Base-by-base conservation (phyloP, 306 rosid genomes). In the Acacia crassicarpa region DNA sequence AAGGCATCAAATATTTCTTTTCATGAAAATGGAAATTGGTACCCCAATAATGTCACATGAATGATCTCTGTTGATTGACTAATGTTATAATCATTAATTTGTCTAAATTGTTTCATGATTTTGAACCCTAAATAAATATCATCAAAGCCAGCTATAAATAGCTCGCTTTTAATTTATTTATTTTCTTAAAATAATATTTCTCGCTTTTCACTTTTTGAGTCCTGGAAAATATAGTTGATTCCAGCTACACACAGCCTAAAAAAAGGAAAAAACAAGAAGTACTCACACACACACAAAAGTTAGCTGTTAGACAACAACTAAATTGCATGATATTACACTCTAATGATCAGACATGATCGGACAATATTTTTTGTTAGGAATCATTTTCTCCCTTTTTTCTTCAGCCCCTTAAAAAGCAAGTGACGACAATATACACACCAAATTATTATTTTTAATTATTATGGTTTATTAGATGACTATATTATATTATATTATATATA, bases 11-110 rank as follows among this genome's bases (percentile, higher is more conserved):
- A 11, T 30, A 17, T 35, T 67, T 16, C 4, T 53, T 5, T 32
- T 16, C 5, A 14, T 6, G 12, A 65, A 65, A 32, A 32, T 67
- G 11, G 72, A 67, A 67, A 67, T 68, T 17, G 49, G 48, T 40
- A 25, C 51, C 13, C 38, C 16, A 44, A 46, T 46, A 68, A 68
- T 68, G 51, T 40, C 74, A 10, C 74, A 68, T 68, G 72, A 20
- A 68, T 41, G 49, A 68, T 68, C 72, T 17, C 74, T 68, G 72
- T 67, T 68, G 32, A n/a, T 68, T 20, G 51, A 68, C 51, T n/a
- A 33, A 6, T 33, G 65, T 9, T n/a, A 32, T 32, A 15, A 22
- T 23, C 15, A 59, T 22, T 59, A 23, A 14, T 58, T 32, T 65
- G 30, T 65, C 43, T 1, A 6, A 8, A 17, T 3, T 17, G n/a